Conservation (phyloP, 257 asterid genomes). For the Leonotis leonurus region DNA sequence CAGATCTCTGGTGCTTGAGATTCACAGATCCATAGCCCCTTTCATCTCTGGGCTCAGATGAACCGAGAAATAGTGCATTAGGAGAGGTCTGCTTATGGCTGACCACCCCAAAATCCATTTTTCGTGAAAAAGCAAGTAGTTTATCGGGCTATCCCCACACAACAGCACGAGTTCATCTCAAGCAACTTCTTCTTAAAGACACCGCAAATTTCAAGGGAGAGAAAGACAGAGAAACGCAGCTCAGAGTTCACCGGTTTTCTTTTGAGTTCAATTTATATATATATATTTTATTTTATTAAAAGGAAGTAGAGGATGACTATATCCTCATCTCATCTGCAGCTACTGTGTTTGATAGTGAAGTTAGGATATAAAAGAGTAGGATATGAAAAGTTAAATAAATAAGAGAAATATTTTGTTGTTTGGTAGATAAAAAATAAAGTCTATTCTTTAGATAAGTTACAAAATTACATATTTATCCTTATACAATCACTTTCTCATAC, state of each 20-base stretch:
- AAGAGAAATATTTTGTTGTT: too few species aligned
- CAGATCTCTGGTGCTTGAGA: slow-evolving; percentile 40
- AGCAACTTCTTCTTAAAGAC: slow-evolving; percentile 36
- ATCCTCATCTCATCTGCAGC: too few species aligned
- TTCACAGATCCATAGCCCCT: slow-evolving; percentile 33
- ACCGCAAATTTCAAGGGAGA: slow-evolving; percentile 12
- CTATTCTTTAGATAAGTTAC: too few species aligned
- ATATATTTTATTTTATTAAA: not conserved
- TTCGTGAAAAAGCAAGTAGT: not conserved
- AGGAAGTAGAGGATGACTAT: not conserved
- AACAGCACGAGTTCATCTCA: slow-evolving; percentile 38
- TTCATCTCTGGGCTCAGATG: slow-evolving; percentile 21
- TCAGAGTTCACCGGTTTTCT: slow-evolving; percentile 8
- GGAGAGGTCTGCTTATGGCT: slow-evolving; percentile 25
- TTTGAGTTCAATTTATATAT: not conserved
- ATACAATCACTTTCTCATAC: too few species aligned
- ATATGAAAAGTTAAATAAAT: too few species aligned
- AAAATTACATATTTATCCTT: too few species aligned
- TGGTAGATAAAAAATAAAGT: too few species aligned
- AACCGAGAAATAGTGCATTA: slow-evolving; percentile 14
- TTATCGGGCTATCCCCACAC: slow-evolving; percentile 18
- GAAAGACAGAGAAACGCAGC: not conserved
- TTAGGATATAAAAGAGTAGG: too few species aligned
- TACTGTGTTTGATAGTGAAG: too few species aligned
- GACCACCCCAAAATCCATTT: slow-evolving; percentile 40